Percentiles rank a stretch among this genome's conserved stretches.
Evolutionary conservation across 352 stramenopile species (phyloP).

Genomic region (Phytophthora ramorum): DNA sequence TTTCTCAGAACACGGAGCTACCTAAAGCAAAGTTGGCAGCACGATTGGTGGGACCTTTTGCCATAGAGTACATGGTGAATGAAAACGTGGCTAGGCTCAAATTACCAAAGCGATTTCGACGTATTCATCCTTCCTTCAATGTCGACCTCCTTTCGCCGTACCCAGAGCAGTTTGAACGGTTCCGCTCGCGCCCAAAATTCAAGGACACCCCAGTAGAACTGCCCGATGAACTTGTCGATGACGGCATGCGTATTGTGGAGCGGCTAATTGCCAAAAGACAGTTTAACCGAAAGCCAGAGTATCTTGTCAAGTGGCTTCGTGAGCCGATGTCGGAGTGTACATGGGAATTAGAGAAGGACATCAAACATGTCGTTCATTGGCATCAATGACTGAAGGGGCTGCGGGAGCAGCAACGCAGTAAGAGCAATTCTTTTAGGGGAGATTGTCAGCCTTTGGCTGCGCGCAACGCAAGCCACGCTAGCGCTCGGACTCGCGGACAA

Average conservation of each 20-base stretch:
- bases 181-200: background rate
- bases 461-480: no score
- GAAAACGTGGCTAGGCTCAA: conserved; percentile 1
- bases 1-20: background rate
- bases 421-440: no score
- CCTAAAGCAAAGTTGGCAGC: conserved; percentile 3
- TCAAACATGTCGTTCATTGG: no score
- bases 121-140: conserved; percentile 5
- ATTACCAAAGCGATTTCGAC: background rate
- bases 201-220: background rate
- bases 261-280: background rate
- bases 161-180: background rate
- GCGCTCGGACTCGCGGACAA: no score
- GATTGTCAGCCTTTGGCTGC: background rate
- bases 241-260: background rate
- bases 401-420: no score
- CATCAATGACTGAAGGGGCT: no score
- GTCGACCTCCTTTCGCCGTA: background rate
- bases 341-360: no score
- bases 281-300: background rate
- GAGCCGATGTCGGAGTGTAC: no score
- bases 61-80: conserved; percentile 4
- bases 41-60: background rate
- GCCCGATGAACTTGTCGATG: background rate
- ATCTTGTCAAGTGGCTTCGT: background rate